Conservation (phyloP, 345 rosid species). For the Viola odorata region DNA sequence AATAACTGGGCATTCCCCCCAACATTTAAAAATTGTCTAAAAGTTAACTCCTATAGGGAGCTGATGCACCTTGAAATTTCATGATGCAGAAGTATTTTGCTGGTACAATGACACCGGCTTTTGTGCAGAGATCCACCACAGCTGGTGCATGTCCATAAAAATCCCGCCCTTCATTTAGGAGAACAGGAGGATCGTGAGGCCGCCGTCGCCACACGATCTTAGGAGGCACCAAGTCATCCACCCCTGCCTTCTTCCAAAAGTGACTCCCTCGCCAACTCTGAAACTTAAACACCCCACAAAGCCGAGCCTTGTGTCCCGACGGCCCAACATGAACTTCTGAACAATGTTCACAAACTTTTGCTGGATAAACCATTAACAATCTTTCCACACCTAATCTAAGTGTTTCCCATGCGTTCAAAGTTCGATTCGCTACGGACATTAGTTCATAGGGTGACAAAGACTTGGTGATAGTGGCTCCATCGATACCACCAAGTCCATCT, state of each 20-base stretch:
- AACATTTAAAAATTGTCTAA: not conserved
- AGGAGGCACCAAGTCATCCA: conserved; percentile 70
- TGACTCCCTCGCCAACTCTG: conserved; percentile 75
- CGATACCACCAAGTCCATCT: conserved; percentile 14
- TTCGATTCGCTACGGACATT: conserved; percentile 40
- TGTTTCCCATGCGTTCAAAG: conserved; percentile 68
- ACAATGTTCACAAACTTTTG: conserved; percentile 71
- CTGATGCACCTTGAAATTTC: conserved; percentile 62
- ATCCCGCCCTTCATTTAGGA: conserved; percentile 50
- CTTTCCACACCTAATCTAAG: conserved; percentile 56
- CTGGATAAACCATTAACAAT: conserved; percentile 55
- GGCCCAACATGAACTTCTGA: conserved; percentile 79
- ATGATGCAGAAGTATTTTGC: conserved; percentile 53
- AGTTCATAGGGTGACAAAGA: conserved; percentile 38
- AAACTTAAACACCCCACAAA: conserved; percentile 75
- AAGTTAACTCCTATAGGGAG: conserved; percentile 15
- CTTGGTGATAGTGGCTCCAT: conserved; percentile 18
- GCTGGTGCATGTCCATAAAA: conserved; percentile 91
- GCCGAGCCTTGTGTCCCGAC: conserved; percentile 78
- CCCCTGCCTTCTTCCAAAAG: conserved; percentile 72
- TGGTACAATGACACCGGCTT: conserved; percentile 63
- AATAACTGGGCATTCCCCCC: not conserved
- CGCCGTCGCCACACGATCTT: conserved; percentile 73
- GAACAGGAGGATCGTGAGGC: conserved; percentile 73
- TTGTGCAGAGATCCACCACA: conserved; percentile 62